Percentiles rank a stretch among this genome's conserved stretches.
Conservation (phyloP, 208 protist species). For the Wallacemonas sp. region DNA sequence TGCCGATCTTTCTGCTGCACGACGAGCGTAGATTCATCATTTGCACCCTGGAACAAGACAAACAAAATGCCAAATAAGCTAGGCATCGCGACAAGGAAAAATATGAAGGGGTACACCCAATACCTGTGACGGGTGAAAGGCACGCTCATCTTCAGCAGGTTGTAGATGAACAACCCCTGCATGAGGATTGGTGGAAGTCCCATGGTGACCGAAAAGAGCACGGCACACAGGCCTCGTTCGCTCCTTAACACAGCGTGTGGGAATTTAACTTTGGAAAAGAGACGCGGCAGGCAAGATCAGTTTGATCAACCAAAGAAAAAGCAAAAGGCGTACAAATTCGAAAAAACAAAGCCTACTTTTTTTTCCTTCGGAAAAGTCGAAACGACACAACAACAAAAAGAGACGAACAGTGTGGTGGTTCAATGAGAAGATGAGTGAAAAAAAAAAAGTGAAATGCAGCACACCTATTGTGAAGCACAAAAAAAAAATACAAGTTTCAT, state of each 20-base stretch:
- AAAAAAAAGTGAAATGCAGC: constrained; percentile 9
- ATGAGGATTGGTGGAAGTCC: constrained; percentile 16
- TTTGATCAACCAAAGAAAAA: constrained; percentile 5
- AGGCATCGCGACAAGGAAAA: constrained; percentile 27
- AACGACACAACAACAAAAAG: too few species aligned
- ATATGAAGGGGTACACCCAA: constrained; percentile 22
- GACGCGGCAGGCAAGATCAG: too few species aligned
- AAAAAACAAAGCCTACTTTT: too few species aligned
- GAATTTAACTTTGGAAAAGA: too few species aligned
- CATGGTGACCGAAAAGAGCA: not conserved
- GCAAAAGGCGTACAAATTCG: too few species aligned
- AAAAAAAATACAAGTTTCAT: constrained; percentile 18
- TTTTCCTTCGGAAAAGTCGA: too few species aligned
- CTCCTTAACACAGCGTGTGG: too few species aligned
- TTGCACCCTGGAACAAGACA: constrained; percentile 9
- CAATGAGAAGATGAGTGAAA: not conserved
- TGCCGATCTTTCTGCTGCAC: not conserved
- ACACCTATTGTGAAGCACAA: constrained; percentile 4
- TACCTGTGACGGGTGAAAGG: constrained; percentile 34
- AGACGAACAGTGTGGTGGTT: not conserved
- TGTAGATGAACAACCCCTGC: constrained; percentile 28
- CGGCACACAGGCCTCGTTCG: too few species aligned
- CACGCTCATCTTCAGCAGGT: constrained; percentile 11
- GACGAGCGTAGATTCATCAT: not conserved
- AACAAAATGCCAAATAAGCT: constrained; percentile 23